Base-by-base conservation (phyloP, 768 basidiomycete species). In the Tulasnella sp. region DNA sequence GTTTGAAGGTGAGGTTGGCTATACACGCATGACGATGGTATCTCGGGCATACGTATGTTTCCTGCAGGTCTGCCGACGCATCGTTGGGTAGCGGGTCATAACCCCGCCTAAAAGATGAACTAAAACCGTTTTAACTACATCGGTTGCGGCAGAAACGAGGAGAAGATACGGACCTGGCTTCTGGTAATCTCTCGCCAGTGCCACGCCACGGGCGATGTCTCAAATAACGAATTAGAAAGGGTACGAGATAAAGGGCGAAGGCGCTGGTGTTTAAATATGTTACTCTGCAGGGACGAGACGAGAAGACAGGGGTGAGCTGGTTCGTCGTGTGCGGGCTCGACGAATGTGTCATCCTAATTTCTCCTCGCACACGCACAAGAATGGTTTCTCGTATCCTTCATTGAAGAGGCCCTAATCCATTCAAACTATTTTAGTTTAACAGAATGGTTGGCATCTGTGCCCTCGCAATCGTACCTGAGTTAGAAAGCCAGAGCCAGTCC, bases 231-330 rank as follows among this genome's bases (percentile, higher is more conserved):
- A 38, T 7, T 5, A 38, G 34, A 52, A 73, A 79, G 0, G 88
- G 88, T 2, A 91, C 53, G 29, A 93, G 82, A 71, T 93, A 93
- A 12, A 91, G 65, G 2, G 80, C 73, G 68, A 98, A 98, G n/a
- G 90, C 76, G 62, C 87, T 84, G 1, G 93, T 97, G 71, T 84
- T 92, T 68, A 94, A 74, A 67, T 96, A 98, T 10, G 94, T 93
- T 52, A 90, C 79, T 59, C 87, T 88, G 59, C 45, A n/a, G n/a
- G n/a, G n/a, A n/a, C n/a, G n/a, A n/a, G n/a, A n/a, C n/a, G n/a
- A n/a, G n/a, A 34, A 59, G 21, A 27, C 10, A 38, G 15, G 15
- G 15, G n/a, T 25, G 49, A 29, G 22, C 49, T 66, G 59, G 27
- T 45, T 34, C 50, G 30, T 21, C 49, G 19, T 62, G 55, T n/a